Percentiles rank a stretch among this genome's conserved stretches.
Evolutionary conservation across 257 asterid genomes (phyloP).

Genomic region (Gentiana dahurica): DNA sequence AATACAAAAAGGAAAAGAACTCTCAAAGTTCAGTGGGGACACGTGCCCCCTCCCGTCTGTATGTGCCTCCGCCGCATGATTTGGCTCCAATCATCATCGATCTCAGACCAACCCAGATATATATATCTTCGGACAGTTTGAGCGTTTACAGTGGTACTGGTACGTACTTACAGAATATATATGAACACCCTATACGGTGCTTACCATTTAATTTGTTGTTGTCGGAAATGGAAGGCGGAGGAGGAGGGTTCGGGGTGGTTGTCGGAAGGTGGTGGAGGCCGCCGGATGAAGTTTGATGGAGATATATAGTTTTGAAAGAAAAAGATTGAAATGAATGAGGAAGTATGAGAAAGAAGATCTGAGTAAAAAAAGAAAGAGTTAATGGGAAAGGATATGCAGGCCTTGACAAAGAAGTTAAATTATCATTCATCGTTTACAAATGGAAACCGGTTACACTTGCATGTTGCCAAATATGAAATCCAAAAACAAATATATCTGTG

Average conservation of each 20-base stretch:
- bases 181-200: neutral
- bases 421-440: neutral
- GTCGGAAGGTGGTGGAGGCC: neutral
- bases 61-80: too few relatives aligned
- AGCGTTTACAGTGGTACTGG: too few relatives aligned
- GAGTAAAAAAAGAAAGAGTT: neutral
- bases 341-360: too few relatives aligned
- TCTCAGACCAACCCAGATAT: too few relatives aligned
- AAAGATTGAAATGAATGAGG: too few relatives aligned
- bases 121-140: too few relatives aligned
- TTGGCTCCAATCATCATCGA: too few relatives aligned
- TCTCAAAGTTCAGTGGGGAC: too few relatives aligned
- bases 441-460: slow-evolving; percentile 1
- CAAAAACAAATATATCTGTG: neutral
- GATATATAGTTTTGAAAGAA: neutral
- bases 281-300: neutral
- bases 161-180: too few relatives aligned
- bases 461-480: slow-evolving; percentile 4
- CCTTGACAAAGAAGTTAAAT: neutral
- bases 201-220: neutral
- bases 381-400: slow-evolving; percentile 5
- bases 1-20: too few relatives aligned
- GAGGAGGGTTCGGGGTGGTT: neutral
- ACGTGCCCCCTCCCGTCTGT: too few relatives aligned
- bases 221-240: neutral